Conservation (phyloP, 2,329 filamentous ascomycete species). For the Hypoxylon sp. region DNA sequence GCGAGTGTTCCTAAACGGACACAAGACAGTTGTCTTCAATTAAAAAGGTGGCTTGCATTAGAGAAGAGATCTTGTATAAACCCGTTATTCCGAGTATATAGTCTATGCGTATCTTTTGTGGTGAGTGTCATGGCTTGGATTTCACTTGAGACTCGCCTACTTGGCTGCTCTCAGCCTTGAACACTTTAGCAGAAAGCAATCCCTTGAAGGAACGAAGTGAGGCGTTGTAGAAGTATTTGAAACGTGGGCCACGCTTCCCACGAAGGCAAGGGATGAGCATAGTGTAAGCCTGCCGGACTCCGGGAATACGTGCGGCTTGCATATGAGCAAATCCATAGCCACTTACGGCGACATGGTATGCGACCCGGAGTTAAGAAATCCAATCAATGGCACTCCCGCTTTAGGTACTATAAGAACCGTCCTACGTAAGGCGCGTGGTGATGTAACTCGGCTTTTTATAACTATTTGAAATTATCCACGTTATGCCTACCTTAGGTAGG, state of each 20-base stretch:
- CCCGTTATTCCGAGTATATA: not conserved
- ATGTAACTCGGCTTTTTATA: constrained; percentile 10
- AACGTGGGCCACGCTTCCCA: not conserved
- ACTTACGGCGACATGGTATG: constrained; percentile 31
- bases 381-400: constrained; percentile 5
- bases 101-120: not conserved
- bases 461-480: constrained; percentile 7
- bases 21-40: constrained; percentile 83
- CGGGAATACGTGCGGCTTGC: constrained; percentile 4
- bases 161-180: not conserved
- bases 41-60: constrained; percentile 39
- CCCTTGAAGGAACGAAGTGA: not conserved
- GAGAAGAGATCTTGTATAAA: constrained; percentile 2
- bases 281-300: constrained; percentile 6
- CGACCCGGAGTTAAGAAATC: constrained; percentile 29
- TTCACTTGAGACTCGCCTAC: not conserved
- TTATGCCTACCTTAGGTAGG: not conserved
- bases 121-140: not conserved
- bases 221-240: not conserved
- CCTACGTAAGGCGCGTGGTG: not conserved
- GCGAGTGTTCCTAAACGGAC: constrained; percentile 80
- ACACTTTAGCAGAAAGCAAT: not conserved
- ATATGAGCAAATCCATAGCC: constrained; percentile 3
- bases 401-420: not conserved
- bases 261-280: constrained; percentile 6